phyloP scores from a whole-genome alignment of 2,329 filamentous ascomycete genomes.

The Ophiocordyceps australis region DNA sequence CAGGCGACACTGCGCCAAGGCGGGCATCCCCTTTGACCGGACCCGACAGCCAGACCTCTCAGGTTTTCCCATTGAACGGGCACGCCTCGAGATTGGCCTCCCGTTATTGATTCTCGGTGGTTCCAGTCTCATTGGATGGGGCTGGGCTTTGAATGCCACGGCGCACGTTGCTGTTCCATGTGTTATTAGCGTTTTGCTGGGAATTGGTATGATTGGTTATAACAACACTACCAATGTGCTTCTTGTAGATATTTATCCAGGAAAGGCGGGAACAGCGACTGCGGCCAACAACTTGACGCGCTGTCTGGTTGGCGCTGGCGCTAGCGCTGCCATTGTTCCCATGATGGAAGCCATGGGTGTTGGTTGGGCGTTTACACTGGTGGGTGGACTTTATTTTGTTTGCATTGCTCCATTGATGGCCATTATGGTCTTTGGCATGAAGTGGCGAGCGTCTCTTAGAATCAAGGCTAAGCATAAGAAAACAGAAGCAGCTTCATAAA shows the following conservation, averaged over 20 bases:
- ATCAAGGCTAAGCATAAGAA: too few relatives aligned
- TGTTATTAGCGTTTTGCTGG: constrained; percentile 25
- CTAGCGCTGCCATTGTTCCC: constrained; percentile 29
- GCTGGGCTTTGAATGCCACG: constrained; percentile 27
- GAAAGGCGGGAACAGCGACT: constrained; percentile 30
- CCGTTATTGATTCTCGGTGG: constrained; percentile 32
- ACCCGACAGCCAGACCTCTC: constrained; percentile 29
- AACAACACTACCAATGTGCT: constrained; percentile 33
- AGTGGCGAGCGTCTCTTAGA: constrained; percentile 20
- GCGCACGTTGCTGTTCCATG: constrained; percentile 25
- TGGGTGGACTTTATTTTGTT: constrained; percentile 21
- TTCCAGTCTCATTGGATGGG: constrained; percentile 27
- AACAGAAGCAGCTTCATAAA: too few relatives aligned
- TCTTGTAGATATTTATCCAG: constrained; percentile 36
- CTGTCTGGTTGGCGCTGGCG: constrained; percentile 34
- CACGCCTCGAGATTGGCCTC: constrained; percentile 26
- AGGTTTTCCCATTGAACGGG: constrained; percentile 31
- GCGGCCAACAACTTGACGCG: constrained; percentile 37
- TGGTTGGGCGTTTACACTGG: constrained; percentile 31
- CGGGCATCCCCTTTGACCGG: constrained; percentile 33
- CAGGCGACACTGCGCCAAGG: constrained; percentile 33
- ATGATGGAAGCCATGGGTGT: constrained; percentile 30
- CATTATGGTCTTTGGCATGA: constrained; percentile 21
- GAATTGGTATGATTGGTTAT: constrained; percentile 30
- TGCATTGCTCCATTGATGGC: constrained; percentile 19